Evolutionary conservation across 2,329 filamentous ascomycete species (phyloP).

Genomic region (Pseudogymnoascus sp.): DNA sequence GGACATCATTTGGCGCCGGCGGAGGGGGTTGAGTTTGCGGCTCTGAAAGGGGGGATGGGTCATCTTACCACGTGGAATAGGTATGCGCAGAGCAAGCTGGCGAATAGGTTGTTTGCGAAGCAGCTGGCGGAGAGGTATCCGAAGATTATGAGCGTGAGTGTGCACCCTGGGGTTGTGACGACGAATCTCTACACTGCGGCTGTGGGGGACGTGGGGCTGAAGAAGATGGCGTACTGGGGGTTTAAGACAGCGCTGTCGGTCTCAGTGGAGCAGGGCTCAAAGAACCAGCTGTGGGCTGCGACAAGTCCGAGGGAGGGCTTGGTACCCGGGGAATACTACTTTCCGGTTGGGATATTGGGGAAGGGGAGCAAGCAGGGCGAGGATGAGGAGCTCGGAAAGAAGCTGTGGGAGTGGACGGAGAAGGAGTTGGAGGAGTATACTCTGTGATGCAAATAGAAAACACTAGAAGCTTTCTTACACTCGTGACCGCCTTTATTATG

Average conservation of each 20-base stretch:
- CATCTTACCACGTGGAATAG: slow-evolving; percentile 23
- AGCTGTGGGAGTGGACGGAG: slow-evolving; percentile 36
- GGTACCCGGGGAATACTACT: slow-evolving; percentile 31
- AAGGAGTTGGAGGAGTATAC: slow-evolving; percentile 18
- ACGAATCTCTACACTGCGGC: slow-evolving; percentile 11
- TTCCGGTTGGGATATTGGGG: slow-evolving; percentile 28
- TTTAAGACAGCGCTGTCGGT: slow-evolving; percentile 16
- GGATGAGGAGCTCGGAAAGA: slow-evolving; percentile 27
- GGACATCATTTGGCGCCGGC: slow-evolving; percentile 13
- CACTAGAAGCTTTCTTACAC: neutral
- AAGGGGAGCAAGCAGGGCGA: slow-evolving; percentile 19
- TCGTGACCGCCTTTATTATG: neutral
- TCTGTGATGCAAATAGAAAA: slow-evolving; percentile 5
- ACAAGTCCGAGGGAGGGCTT: slow-evolving; percentile 27
- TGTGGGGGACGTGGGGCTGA: slow-evolving; percentile 15
- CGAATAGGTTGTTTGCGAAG: slow-evolving; percentile 38
- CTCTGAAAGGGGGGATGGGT: slow-evolving; percentile 18
- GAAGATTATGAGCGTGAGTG: slow-evolving; percentile 30
- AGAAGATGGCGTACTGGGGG: slow-evolving; percentile 4
- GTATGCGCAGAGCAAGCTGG: slow-evolving; percentile 42
- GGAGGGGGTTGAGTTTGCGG: slow-evolving; percentile 25
- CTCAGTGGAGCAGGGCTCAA: slow-evolving; percentile 30
- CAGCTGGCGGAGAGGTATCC: slow-evolving; percentile 36
- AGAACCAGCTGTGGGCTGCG: slow-evolving; percentile 36
- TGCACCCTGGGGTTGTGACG: slow-evolving; percentile 36